Conservation (phyloP, 177 flowering plant genomes). For the Tripterygium wilfordii region DNA sequence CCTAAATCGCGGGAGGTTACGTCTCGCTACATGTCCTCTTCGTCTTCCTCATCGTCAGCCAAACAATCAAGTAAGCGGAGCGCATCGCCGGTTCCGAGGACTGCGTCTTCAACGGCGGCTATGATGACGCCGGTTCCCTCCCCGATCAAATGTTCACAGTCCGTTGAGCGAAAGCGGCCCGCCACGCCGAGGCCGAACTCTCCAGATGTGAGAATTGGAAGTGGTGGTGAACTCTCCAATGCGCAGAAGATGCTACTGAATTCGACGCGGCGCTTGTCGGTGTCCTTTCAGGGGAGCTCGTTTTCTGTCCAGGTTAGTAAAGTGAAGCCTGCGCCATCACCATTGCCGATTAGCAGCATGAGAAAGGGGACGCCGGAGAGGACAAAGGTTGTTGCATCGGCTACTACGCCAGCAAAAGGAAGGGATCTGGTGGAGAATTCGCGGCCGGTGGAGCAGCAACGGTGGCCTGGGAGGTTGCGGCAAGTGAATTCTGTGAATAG, state of each 20-base stretch:
- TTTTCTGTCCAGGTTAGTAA: conserved; percentile 48
- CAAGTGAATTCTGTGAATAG: conserved; percentile 28
- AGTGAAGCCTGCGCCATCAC: conserved; percentile 38
- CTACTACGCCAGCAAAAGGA: conserved; percentile 24
- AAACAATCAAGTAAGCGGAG: no score
- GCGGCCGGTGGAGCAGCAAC: conserved; percentile 42
- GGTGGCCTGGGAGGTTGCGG: conserved; percentile 65
- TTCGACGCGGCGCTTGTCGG: conserved; percentile 63
- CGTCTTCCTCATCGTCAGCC: conserved; percentile 23
- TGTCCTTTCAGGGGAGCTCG: conserved; percentile 79
- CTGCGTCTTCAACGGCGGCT: conserved; percentile 13
- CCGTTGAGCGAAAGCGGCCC: conserved; percentile 53
- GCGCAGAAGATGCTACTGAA: conserved; percentile 47
- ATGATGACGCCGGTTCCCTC: conserved; percentile 20
- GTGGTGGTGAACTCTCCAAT: conserved; percentile 16
- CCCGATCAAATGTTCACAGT: conserved; percentile 47
- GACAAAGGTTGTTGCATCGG: conserved; percentile 19
- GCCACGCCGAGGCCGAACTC: conserved; percentile 33
- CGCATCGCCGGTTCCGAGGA: conserved; percentile 40
- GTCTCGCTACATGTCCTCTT: conserved; percentile 47
- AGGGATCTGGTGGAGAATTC: conserved; percentile 47
- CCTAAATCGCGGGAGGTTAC: conserved; percentile 47
- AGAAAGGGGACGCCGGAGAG: conserved; percentile 62
- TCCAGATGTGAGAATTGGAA: conserved; percentile 22
- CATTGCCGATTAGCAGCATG: conserved; percentile 13